Evolutionary conservation across 179 eudicot genomes (phyloP).

Genomic region (Sideroxylon spinosum): DNA sequence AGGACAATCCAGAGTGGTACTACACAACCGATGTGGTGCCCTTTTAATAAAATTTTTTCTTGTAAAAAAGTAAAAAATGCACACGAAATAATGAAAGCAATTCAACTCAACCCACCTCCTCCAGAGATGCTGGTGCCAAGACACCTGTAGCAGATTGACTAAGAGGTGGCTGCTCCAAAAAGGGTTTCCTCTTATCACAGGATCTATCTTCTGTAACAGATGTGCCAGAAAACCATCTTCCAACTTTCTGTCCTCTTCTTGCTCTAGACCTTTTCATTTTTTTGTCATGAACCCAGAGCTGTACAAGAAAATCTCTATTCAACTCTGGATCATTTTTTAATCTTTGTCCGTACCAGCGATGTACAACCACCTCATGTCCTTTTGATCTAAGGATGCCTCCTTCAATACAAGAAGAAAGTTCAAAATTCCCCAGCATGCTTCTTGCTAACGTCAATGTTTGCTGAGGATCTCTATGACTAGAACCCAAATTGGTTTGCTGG

Average conservation of each 20-base stretch:
- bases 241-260: conserved; percentile 29
- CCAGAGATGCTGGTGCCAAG: conserved; percentile 55
- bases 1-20: too few relatives aligned
- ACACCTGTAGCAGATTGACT: conserved; percentile 60
- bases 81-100: not conserved
- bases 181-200: conserved; percentile 18
- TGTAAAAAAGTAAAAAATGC: not conserved
- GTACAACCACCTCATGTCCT: conserved; percentile 19
- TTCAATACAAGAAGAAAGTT: conserved; percentile 2
- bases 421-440: conserved; percentile 19
- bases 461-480: conserved; percentile 10
- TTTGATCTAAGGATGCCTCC: conserved; percentile 21
- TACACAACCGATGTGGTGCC: too few relatives aligned
- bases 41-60: too few relatives aligned
- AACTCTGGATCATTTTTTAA: conserved; percentile 35
- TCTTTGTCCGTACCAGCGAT: conserved; percentile 32
- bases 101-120: conserved; percentile 56
- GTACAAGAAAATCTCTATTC: conserved; percentile 65
- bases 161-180: conserved; percentile 62
- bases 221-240: conserved; percentile 25
- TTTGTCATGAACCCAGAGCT: conserved; percentile 60
- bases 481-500: conserved; percentile 9
- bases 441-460: conserved; percentile 13
- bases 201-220: conserved; percentile 24
- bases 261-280: conserved; percentile 31